Evolutionary conservation across 768 basidiomycete genomes (phyloP), one percentile per base, ranked within the genome.

Genomic region (Auriscalpium orientale): DNA sequence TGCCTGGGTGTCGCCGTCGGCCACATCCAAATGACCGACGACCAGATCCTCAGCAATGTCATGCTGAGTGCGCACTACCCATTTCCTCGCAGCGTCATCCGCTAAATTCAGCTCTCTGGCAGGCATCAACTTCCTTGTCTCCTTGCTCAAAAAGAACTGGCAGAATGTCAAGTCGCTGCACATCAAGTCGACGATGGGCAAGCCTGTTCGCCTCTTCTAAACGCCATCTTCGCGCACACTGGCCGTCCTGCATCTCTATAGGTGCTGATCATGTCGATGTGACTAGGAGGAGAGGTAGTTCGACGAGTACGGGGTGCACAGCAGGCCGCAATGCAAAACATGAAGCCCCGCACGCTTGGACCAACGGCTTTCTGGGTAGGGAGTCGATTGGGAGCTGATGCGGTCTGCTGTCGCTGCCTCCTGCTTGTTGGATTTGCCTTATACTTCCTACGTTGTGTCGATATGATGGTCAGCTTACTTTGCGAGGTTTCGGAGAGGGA

Each of bases 101-200:
- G 37, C 16, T 15, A 20, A 49, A n/a, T 35, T 45, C 44, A 16
- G 48, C 28, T 12, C 33, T 34, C 46, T 46, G 40, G 16, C 38
- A 92, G 91, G 91, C 74, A 95, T 98, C 82, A 99, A 99, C 86
- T 99, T 99, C 84, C 83, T 99, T 67, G 93, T 99, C 68, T 98
- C 97, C 18, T 77, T 99, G 59, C 84, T 99, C 71, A 98, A 98
- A 85, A 99, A 99, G 84, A 91, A 95, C 79, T 92, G 94, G 94
- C 97, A 98, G 75, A 99, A 98, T 77, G 88, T 98, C 79, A 94
- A 93, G 79, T 95, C 93, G 53, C 80, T 98, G 62, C 93, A 98
- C 81, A 86, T 99, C 80, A 99, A 99, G 82, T 85, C 86, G 67
- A 94, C 95, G 69, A 99, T 98, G 97, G 95, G 95, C 81, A 97